Conservation (phyloP, 139 green algal species). For the Chlamydomonas incerta region DNA sequence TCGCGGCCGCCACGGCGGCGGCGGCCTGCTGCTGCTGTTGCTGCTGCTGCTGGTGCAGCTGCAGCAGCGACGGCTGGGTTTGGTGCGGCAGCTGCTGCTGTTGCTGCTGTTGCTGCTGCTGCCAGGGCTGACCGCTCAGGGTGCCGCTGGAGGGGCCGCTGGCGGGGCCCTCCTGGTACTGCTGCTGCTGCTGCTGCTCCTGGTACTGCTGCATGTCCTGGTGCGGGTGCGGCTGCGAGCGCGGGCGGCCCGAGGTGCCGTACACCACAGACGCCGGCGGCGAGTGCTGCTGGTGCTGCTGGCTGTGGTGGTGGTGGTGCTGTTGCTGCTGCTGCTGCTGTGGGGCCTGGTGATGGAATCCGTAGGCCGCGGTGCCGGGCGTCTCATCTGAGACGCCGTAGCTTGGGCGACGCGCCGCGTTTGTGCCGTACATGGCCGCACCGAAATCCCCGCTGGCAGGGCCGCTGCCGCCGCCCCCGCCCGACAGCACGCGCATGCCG, state of each 20-base stretch:
- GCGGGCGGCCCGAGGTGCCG: too few species aligned
- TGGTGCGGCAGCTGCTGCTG: not conserved
- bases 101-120: constrained; percentile 14
- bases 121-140: not conserved
- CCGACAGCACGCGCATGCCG: too few species aligned
- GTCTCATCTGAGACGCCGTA: too few species aligned
- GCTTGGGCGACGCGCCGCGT: too few species aligned
- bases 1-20: too few species aligned
- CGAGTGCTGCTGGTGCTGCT: too few species aligned
- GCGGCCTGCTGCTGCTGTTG: too few species aligned
- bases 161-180: not conserved
- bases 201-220: not conserved
- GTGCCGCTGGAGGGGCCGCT: not conserved
- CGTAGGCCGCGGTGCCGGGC: too few species aligned
- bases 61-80: constrained; percentile 16
- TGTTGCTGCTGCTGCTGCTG: too few species aligned
- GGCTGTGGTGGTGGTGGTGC: too few species aligned
- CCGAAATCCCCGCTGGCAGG: not conserved
- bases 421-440: not conserved
- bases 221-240: not conserved
- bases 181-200: not conserved
- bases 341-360: too few species aligned
- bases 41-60: not conserved
- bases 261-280: too few species aligned
- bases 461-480: not conserved